phyloP scores from a whole-genome alignment of 305 asterid species.

The Fraxinus sp. region DNA sequence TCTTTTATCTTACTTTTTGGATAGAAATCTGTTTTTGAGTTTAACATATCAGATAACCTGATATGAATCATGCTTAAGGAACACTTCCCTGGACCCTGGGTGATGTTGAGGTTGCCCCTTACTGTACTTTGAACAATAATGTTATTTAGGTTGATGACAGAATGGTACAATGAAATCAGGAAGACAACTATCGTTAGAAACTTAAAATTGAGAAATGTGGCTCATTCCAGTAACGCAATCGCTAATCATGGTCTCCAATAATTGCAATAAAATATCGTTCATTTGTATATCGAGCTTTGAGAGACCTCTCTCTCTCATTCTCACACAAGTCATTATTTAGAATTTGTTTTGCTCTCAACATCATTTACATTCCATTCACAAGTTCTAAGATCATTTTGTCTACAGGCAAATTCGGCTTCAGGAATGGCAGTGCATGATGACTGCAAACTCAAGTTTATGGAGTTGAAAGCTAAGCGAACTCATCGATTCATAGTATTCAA shows the following conservation, averaged over 20 bases:
- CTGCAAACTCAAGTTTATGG: slow-evolving; percentile 47
- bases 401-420: slow-evolving; percentile 49
- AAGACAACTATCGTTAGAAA: background rate
- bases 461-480: slow-evolving; percentile 42
- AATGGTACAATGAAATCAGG: background rate
- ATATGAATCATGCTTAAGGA: background rate
- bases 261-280: background rate
- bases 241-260: background rate
- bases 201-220: slow-evolving; percentile 1
- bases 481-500: slow-evolving; percentile 46
- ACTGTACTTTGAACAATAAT: background rate
- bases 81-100: background rate
- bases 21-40: background rate
- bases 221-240: background rate
- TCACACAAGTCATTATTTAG: background rate
- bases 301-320: background rate
- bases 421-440: slow-evolving; percentile 51
- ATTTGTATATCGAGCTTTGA: background rate
- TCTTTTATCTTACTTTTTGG: background rate
- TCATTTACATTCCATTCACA: background rate
- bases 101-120: background rate
- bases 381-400: background rate
- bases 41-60: background rate
- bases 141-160: background rate
- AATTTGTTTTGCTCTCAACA: background rate